phyloP scores from a whole-genome alignment of 108 stramenopile species.

The Cylindrotheca fusiformis region DNA sequence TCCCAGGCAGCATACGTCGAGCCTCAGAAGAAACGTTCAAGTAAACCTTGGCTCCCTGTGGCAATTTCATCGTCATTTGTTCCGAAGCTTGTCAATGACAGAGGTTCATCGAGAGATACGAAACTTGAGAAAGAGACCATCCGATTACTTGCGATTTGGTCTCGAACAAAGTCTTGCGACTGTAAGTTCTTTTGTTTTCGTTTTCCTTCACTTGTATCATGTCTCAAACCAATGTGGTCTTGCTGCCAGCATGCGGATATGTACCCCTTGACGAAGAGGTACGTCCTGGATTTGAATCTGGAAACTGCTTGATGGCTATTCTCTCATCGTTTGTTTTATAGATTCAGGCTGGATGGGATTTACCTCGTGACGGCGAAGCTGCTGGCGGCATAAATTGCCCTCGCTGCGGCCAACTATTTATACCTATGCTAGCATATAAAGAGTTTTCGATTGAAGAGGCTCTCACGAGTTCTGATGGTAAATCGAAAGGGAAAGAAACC shows the following conservation, averaged over 20 bases:
- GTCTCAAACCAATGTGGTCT: background rate
- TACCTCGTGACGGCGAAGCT: conserved; percentile 40
- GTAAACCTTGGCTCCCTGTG: conserved; percentile 64
- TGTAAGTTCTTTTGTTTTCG: conserved; percentile 11
- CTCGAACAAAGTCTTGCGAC: conserved; percentile 59
- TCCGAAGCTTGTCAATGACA: background rate
- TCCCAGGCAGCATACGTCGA: background rate
- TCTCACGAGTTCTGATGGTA: background rate
- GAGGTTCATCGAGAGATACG: too few species aligned
- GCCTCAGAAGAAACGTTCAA: conserved; percentile 3
- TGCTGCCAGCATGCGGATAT: conserved; percentile 47
- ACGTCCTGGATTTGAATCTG: background rate
- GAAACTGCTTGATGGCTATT: background rate
- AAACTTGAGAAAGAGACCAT: conserved; percentile 7
- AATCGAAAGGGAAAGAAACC: background rate
- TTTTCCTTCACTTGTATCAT: background rate
- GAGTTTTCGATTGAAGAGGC: conserved; percentile 48
- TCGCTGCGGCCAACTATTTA: conserved; percentile 52
- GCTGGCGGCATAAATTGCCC: conserved; percentile 56
- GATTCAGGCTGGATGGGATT: conserved; percentile 80
- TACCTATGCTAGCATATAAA: conserved; percentile 63
- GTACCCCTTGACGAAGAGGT: conserved; percentile 83
- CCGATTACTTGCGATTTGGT: conserved; percentile 74
- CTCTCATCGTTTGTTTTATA: background rate
- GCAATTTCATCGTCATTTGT: conserved; percentile 68